phyloP scores from a whole-genome alignment of 805 yeast species.

The Candida chauliodis region DNA sequence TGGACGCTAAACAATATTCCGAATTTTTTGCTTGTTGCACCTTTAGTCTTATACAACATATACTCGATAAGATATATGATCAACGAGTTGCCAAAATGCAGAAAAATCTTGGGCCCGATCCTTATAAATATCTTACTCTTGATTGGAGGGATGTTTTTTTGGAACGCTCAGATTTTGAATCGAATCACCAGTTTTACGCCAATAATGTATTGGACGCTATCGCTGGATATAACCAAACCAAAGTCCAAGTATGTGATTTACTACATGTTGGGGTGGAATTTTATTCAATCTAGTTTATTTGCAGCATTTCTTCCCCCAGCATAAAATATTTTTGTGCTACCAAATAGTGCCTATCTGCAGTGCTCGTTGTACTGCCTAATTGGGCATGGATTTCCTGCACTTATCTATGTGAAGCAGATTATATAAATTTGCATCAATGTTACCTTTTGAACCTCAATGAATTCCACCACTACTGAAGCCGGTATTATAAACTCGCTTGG shows the following conservation, averaged over 20 bases:
- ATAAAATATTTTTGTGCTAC: conserved; percentile 20
- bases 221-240: conserved; percentile 24
- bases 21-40: conserved; percentile 73
- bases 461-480: conserved; percentile 1
- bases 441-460: not conserved
- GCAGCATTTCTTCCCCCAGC: conserved; percentile 94
- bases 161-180: conserved; percentile 85
- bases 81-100: conserved; percentile 28
- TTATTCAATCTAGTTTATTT: conserved; percentile 68
- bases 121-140: conserved; percentile 43
- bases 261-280: conserved; percentile 60
- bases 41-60: conserved; percentile 51
- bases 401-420: not conserved
- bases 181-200: conserved; percentile 79
- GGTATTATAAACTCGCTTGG: conserved; percentile 2
- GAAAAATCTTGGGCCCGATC: conserved; percentile 35
- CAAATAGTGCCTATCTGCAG: not conserved
- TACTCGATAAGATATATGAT: conserved; percentile 38
- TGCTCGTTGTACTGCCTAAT: not conserved
- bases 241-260: conserved; percentile 22
- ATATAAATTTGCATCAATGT: not conserved
- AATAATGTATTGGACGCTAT: conserved; percentile 66
- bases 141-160: conserved; percentile 51
- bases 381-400: not conserved
- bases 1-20: conserved; percentile 84